Conservation (phyloP, 2,329 filamentous ascomycete genomes). For the Alternaria alternata region DNA sequence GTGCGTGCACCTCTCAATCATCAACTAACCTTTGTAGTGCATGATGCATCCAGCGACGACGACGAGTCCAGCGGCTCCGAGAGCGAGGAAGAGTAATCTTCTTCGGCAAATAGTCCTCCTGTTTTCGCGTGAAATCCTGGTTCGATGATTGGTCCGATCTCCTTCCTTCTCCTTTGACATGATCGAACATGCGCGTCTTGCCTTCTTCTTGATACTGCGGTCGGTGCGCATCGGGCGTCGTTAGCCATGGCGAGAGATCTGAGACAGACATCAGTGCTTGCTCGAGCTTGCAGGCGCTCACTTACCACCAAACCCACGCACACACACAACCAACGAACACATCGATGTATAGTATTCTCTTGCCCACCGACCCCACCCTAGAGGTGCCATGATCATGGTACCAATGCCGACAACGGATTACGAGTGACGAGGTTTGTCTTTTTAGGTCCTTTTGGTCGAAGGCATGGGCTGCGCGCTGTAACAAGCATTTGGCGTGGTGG, state of each 20-base stretch:
- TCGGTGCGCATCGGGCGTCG: slow-evolving; percentile 1
- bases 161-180: slow-evolving; percentile 14
- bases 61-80: slow-evolving; percentile 61
- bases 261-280: slow-evolving; percentile 14
- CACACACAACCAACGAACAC: slow-evolving; percentile 14
- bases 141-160: slow-evolving; percentile 12
- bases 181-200: slow-evolving; percentile 13
- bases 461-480: slow-evolving; percentile 7
- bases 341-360: slow-evolving; percentile 34
- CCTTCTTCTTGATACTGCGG: slow-evolving; percentile 7
- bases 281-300: slow-evolving; percentile 11
- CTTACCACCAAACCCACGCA: slow-evolving; percentile 8
- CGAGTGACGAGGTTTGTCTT: slow-evolving; percentile 34
- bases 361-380: slow-evolving; percentile 10
- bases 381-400: slow-evolving; percentile 16
- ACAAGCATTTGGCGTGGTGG: slow-evolving; percentile 13
- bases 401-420: slow-evolving; percentile 28
- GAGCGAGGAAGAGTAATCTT: slow-evolving; percentile 54
- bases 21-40: slow-evolving; percentile 37
- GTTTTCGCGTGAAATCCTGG: slow-evolving; percentile 20
- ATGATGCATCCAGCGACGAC: slow-evolving; percentile 60
- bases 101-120: slow-evolving; percentile 2
- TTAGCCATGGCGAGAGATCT: slow-evolving; percentile 8
- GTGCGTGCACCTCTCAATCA: slow-evolving; percentile 15
- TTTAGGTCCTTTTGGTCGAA: slow-evolving; percentile 23